Evolutionary conservation across 2,329 filamentous ascomycete species (phyloP), one percentile per base, ranked within the genome.

Genomic region (Colletotrichum melonis): DNA sequence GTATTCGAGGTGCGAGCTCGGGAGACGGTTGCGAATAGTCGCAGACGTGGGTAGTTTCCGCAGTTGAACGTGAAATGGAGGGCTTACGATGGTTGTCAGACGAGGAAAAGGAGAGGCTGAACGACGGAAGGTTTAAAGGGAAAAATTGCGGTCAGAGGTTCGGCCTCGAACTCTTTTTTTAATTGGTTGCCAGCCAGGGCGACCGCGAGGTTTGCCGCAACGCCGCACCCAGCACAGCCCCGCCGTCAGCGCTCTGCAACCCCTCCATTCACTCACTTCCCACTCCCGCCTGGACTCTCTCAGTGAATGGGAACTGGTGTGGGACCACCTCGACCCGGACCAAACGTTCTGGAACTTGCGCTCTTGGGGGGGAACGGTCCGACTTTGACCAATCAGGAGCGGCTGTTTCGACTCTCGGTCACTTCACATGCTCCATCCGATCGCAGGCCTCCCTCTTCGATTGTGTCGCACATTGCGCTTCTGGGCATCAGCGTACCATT

Each of bases 381-480:
- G 57, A 11, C 24, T n/a, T 7, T 8, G 12, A 5, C 70, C 66
- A 73, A 73, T 70, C 67, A 73, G 2, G 28, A 12, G 16, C 4
- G 19, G n/a, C 24, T 6, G 7, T 26, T 26, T 26, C 42, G n/a
- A 32, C 55, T 9, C 57, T 69, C 46, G 57, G 63, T 55, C 56
- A 60, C 60, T 70, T 73, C 70, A 73, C 70, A 64, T 70, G 70
- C 60, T 59, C 65, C 69, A 64, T 54, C 54, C 26, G 14, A 59
- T 68, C 49, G 12, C 32, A 26, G 12, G 59, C 59, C 24, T 28
- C 14, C 55, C 28, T 49, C 42, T 19, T 49, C 42, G 16, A 49
- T 49, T 49, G 42, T 49, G 42, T 38, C 55, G 54, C 63, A 49
- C 35, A 16, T 22, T 4, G 57, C 19, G 59, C 54, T 46, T 19